These are phyloP conservation scores for Candida corydali DNA, from an alignment of 805 yeast genomes.

Conservation along the genomic window DNA sequence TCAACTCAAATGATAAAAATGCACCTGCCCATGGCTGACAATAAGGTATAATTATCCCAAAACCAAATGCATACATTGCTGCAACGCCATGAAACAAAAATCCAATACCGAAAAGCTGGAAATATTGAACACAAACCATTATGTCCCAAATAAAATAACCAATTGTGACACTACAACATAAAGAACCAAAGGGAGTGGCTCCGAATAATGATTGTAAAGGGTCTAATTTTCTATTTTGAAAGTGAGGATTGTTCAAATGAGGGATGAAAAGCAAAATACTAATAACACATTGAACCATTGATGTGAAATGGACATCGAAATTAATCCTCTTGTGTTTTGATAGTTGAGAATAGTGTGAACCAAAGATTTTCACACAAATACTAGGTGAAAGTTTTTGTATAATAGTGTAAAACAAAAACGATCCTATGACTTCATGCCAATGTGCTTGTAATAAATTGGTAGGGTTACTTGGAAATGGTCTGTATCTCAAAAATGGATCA, in stretches of 20 bases:
- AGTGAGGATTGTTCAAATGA: slow-evolving; percentile 53
- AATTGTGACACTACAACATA: slow-evolving; percentile 64
- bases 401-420: slow-evolving; percentile 57
- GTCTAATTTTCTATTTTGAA: slow-evolving; percentile 35
- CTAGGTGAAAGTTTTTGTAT: slow-evolving; percentile 52
- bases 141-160: slow-evolving; percentile 96
- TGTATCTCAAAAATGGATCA: slow-evolving; percentile 42
- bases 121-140: slow-evolving; percentile 60
- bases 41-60: slow-evolving; percentile 62
- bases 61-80: slow-evolving; percentile 67
- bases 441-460: slow-evolving; percentile 46
- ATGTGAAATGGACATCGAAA: slow-evolving; percentile 87
- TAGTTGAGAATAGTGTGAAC: slow-evolving; percentile 49
- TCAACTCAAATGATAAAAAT: slow-evolving; percentile 79
- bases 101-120: slow-evolving; percentile 70
- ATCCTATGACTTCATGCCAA: slow-evolving; percentile 67
- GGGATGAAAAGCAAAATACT: slow-evolving; percentile 62
- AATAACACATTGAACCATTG: slow-evolving; percentile 76
- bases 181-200: slow-evolving; percentile 68
- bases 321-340: slow-evolving; percentile 51
- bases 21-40: slow-evolving; percentile 79
- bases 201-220: slow-evolving; percentile 50
- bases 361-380: slow-evolving; percentile 47
- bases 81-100: slow-evolving; percentile 82
- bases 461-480: slow-evolving; percentile 47